Percentiles rank a stretch among this genome's conserved stretches.
These are phyloP conservation scores for Lachnum nothofagi DNA, from an alignment of 2,329 filamentous ascomycete genomes.

Conservation along the genomic window DNA sequence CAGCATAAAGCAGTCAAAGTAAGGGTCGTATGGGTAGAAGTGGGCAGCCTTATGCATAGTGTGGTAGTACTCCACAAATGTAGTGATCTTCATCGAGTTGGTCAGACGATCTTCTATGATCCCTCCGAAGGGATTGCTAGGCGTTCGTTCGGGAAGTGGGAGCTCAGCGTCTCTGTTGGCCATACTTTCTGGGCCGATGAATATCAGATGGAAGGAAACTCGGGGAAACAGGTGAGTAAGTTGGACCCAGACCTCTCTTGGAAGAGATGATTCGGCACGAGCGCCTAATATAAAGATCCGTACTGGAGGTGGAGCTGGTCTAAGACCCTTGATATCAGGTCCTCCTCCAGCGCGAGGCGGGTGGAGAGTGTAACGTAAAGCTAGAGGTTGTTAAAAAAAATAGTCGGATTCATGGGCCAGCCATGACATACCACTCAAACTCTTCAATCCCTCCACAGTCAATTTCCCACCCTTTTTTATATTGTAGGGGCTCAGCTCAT, in stretches of 20 bases:
- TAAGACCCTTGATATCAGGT: slow-evolving; percentile 68
- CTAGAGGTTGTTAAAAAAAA: slow-evolving; percentile 40
- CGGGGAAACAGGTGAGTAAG: slow-evolving; percentile 92
- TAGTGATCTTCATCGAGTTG: slow-evolving; percentile 90
- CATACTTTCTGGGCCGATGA: slow-evolving; percentile 96
- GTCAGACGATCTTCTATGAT: slow-evolving; percentile 87
- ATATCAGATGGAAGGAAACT: slow-evolving; percentile 82
- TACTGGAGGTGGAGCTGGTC: slow-evolving; percentile 79
- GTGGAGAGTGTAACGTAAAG: slow-evolving; percentile 88
- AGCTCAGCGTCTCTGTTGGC: slow-evolving; percentile 88
- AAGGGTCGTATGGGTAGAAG: slow-evolving; percentile 93
- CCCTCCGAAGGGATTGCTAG: slow-evolving; percentile 86
- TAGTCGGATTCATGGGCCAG: neutral
- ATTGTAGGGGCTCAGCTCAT: slow-evolving; percentile 90
- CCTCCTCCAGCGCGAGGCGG: slow-evolving; percentile 76
- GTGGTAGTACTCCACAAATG: slow-evolving; percentile 97
- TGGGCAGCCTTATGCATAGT: slow-evolving; percentile 85
- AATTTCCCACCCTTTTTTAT: slow-evolving; percentile 70
- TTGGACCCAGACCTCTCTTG: slow-evolving; percentile 89
- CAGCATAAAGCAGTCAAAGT: slow-evolving; percentile 95
- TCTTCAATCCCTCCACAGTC: slow-evolving; percentile 86
- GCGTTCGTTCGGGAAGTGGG: slow-evolving; percentile 78
- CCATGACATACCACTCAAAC: slow-evolving; percentile 69
- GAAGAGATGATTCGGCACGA: slow-evolving; percentile 93
- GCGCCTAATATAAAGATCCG: slow-evolving; percentile 91